phyloP scores from a whole-genome alignment of 805 yeast genomes.

The Schwanniomyces occidentalis region DNA sequence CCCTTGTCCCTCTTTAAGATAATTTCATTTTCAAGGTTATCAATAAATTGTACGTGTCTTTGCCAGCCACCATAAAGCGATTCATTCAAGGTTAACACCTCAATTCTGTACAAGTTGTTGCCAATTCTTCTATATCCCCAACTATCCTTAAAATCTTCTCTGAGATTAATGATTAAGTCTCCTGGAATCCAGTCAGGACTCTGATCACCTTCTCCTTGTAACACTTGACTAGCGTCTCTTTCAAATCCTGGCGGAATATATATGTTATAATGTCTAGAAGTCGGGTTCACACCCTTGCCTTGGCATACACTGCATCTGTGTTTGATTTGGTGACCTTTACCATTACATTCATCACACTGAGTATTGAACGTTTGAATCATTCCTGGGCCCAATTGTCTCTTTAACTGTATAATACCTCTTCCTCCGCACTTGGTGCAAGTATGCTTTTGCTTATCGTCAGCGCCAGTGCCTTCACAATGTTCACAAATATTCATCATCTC shows the following conservation, averaged over 20 bases:
- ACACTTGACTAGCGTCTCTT: constrained; percentile 55
- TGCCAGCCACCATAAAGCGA: constrained; percentile 81
- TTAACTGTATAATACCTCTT: constrained; percentile 62
- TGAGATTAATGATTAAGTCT: constrained; percentile 62
- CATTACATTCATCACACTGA: constrained; percentile 77
- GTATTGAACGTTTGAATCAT: constrained; percentile 85
- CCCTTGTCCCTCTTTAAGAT: constrained; percentile 52
- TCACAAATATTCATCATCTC: constrained; percentile 75
- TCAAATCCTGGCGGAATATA: constrained; percentile 71
- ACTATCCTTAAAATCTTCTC: constrained; percentile 56
- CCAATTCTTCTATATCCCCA: constrained; percentile 88
- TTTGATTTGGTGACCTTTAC: constrained; percentile 67
- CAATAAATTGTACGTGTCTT: constrained; percentile 66
- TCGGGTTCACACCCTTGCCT: constrained; percentile 66
- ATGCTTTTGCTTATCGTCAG: constrained; percentile 71
- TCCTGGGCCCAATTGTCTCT: constrained; percentile 82
- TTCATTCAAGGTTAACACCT: constrained; percentile 69
- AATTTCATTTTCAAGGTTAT: constrained; percentile 50
- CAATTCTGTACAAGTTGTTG: constrained; percentile 74
- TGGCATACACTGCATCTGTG: constrained; percentile 67
- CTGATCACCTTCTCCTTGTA: constrained; percentile 80
- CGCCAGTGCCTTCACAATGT: constrained; percentile 81
- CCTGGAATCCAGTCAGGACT: constrained; percentile 84
- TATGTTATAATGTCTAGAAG: constrained; percentile 56
- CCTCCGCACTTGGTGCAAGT: constrained; percentile 75